Conservation (phyloP, 768 basidiomycete genomes). For the Lentinula lateritia region DNA sequence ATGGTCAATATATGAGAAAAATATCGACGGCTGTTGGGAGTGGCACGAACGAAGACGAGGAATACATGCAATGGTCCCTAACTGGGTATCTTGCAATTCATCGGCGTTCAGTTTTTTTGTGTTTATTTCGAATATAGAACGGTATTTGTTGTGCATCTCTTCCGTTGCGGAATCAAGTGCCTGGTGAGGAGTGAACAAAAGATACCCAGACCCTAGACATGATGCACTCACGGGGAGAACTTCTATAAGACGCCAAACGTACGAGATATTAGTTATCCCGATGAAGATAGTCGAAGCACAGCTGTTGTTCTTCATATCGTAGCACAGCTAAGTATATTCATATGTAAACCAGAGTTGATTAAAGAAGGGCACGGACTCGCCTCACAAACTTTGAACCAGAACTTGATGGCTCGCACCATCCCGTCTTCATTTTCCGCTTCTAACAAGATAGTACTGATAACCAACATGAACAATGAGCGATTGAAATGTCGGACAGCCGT, state of each 20-base stretch:
- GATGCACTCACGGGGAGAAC: background rate
- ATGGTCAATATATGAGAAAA: background rate
- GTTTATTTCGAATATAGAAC: background rate
- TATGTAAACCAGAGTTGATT: background rate
- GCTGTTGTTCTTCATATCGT: background rate
- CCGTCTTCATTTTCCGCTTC: background rate
- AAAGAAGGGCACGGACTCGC: background rate
- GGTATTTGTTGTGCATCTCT: background rate
- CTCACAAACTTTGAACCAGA: background rate
- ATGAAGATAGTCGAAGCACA: background rate
- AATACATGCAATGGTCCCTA: background rate
- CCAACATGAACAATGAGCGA: conserved; percentile 5
- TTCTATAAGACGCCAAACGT: background rate
- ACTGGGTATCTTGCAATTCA: background rate
- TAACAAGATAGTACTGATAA: conserved; percentile 1
- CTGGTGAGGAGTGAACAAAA: background rate
- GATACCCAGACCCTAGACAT: too few relatives aligned
- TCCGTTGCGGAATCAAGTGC: background rate
- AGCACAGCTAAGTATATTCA: background rate
- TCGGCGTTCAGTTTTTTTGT: background rate
- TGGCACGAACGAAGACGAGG: background rate
- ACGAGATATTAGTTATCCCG: background rate
- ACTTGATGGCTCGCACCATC: background rate
- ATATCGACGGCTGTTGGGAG: background rate
- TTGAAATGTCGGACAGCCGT: background rate